These are phyloP conservation scores for Lepidopterella palustris DNA, from an alignment of 495 filamentous ascomycete species.

Conservation along the genomic window DNA sequence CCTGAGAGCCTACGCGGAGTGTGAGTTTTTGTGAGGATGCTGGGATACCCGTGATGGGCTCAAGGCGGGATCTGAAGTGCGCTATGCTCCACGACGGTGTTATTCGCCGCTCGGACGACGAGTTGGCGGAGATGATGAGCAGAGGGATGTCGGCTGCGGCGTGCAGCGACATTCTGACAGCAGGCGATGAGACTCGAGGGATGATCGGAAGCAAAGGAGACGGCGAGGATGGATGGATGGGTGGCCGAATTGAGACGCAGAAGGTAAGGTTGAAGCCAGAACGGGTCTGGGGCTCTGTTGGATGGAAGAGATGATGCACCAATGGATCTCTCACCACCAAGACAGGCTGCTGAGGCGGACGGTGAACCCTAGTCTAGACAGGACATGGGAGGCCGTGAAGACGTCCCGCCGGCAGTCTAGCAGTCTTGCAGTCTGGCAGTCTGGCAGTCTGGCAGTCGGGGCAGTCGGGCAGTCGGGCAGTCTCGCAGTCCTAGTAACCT, in stretches of 20 bases:
- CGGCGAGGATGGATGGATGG: not conserved
- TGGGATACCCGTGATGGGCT: constrained; percentile 89
- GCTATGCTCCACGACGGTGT: constrained; percentile 87
- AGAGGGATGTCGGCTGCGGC: constrained; percentile 77
- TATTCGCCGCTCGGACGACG: constrained; percentile 76
- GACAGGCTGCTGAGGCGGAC: too few species aligned
- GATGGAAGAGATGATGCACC: not conserved
- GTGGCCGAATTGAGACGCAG: not conserved
- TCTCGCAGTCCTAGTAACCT: too few species aligned
- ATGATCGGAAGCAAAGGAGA: not conserved
- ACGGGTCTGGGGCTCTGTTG: not conserved
- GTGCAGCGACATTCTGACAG: constrained; percentile 39
- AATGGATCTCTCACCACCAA: not conserved
- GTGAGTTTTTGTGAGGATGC: constrained; percentile 68
- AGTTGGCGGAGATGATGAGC: constrained; percentile 69
- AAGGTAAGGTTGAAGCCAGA: not conserved
- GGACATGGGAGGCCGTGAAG: too few species aligned
- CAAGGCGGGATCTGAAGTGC: constrained; percentile 81
- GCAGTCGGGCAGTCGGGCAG: too few species aligned
- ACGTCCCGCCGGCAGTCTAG: too few species aligned
- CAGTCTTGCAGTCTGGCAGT: too few species aligned
- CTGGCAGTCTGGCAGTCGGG: too few species aligned
- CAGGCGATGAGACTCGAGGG: not conserved
- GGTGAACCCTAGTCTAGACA: too few species aligned
- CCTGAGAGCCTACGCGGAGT: constrained; percentile 51